phyloP scores from a whole-genome alignment of 1,139 yeast species.

The Pichia sp. region DNA sequence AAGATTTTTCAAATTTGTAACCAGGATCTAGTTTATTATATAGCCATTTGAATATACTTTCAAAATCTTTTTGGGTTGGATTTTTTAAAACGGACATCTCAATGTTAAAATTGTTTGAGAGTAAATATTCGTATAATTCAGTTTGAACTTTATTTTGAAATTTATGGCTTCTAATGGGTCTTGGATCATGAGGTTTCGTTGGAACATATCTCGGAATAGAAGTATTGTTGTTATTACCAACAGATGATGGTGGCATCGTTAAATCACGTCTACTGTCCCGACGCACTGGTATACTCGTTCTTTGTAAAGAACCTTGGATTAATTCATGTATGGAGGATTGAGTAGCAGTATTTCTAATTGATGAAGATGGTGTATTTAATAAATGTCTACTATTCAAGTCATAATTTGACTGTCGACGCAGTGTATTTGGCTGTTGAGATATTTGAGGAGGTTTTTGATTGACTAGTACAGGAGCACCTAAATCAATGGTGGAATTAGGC shows the following conservation, averaged over 20 bases:
- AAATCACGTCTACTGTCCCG: slow-evolving; percentile 5
- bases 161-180: slow-evolving; percentile 70
- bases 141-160: slow-evolving; percentile 61
- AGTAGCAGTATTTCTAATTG: slow-evolving; percentile 1
- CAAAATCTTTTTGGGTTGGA: slow-evolving; percentile 88
- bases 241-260: slow-evolving; percentile 21
- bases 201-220: slow-evolving; percentile 9
- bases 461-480: slow-evolving; percentile 27
- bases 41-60: slow-evolving; percentile 69
- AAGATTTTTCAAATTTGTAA: slow-evolving; percentile 57
- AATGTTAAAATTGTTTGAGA: slow-evolving; percentile 57
- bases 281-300: slow-evolving; percentile 15
- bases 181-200: slow-evolving; percentile 42
- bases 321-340: slow-evolving; percentile 22
- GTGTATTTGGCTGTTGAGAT: neutral
- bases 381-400: slow-evolving; percentile 10
- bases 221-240: slow-evolving; percentile 5
- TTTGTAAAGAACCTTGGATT: slow-evolving; percentile 22
- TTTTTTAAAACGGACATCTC: slow-evolving; percentile 65
- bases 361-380: slow-evolving; percentile 2
- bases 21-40: slow-evolving; percentile 76
- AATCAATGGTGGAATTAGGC: slow-evolving; percentile 22
- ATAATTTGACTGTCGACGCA: slow-evolving; percentile 17
- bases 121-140: slow-evolving; percentile 60
- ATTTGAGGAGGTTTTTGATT: slow-evolving; percentile 14